Conservation (phyloP, 768 basidiomycete genomes). For the Tylopilus intermedius region DNA sequence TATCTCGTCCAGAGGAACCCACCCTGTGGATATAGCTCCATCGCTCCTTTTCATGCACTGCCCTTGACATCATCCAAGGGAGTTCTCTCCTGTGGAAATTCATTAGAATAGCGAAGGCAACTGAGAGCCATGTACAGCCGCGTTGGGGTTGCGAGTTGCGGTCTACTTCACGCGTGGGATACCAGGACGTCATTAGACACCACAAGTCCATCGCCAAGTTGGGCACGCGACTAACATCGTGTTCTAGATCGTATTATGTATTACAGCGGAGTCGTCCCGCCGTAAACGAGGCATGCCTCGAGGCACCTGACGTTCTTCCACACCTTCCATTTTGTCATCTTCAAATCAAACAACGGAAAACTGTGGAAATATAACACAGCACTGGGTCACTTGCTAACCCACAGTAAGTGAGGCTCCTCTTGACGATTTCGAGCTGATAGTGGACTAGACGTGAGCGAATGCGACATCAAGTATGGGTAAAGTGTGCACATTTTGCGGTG, state of each 20-base stretch:
- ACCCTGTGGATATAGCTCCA: slow-evolving; percentile 6
- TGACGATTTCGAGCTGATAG: not conserved
- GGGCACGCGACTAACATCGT: slow-evolving; percentile 10
- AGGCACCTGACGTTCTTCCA: slow-evolving; percentile 23
- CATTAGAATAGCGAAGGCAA: not conserved
- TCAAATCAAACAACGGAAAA: not conserved
- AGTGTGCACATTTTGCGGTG: not conserved
- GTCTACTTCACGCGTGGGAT: not conserved
- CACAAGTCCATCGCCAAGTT: not conserved
- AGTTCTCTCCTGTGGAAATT: slow-evolving; percentile 2
- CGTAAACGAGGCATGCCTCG: slow-evolving; percentile 27
- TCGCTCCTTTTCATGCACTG: slow-evolving; percentile 9
- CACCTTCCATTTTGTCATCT: slow-evolving; percentile 14
- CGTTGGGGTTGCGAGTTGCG: not conserved
- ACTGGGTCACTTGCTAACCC: not conserved
- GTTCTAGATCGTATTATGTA: slow-evolving; percentile 2
- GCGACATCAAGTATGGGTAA: slow-evolving; percentile 7
- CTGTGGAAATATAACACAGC: slow-evolving; percentile 8
- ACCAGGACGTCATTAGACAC: not conserved
- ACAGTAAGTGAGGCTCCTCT: not conserved
- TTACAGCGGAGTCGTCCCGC: slow-evolving; percentile 5
- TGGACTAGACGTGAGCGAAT: not conserved
- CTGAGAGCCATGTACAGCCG: not conserved
- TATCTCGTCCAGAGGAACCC: not conserved
- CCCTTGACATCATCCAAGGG: slow-evolving; percentile 1